Conservation (phyloP, 768 basidiomycete species). For the Pleurotus giganteus region DNA sequence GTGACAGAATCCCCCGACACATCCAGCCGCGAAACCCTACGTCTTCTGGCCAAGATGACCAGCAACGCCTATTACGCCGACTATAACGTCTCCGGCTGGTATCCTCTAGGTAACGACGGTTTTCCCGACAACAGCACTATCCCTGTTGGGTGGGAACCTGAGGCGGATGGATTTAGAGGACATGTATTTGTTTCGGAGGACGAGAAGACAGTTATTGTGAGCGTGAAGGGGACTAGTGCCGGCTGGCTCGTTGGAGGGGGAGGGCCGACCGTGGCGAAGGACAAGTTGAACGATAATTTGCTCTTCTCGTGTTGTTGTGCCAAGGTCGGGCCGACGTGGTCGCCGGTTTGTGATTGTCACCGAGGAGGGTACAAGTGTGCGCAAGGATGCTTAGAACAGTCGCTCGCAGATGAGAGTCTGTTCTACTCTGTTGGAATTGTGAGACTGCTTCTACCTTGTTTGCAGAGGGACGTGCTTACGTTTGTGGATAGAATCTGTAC, state of each 20-base stretch:
- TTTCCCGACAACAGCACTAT: constrained; percentile 37
- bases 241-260: constrained; percentile 64
- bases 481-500: constrained; percentile 69
- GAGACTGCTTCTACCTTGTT: constrained; percentile 24
- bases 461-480: not conserved
- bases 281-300: constrained; percentile 95
- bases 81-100: constrained; percentile 63
- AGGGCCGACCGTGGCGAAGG: constrained; percentile 82
- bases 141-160: constrained; percentile 89
- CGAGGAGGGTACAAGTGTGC: constrained; percentile 74
- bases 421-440: constrained; percentile 89
- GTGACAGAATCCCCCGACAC: constrained; percentile 73
- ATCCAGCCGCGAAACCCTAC: constrained; percentile 65
- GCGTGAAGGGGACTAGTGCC: constrained; percentile 93
- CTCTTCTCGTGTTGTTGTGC: constrained; percentile 97
- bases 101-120: constrained; percentile 48
- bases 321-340: constrained; percentile 92
- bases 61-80: constrained; percentile 77
- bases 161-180: constrained; percentile 88
- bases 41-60: constrained; percentile 85
- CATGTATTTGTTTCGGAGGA: constrained; percentile 85
- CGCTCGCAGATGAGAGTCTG: constrained; percentile 76
- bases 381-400: constrained; percentile 74
- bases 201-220: constrained; percentile 83
- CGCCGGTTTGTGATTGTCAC: constrained; percentile 87